Evolutionary conservation across 1,139 yeast genomes (phyloP).

Genomic region (Saccharomyces uvarum): DNA sequence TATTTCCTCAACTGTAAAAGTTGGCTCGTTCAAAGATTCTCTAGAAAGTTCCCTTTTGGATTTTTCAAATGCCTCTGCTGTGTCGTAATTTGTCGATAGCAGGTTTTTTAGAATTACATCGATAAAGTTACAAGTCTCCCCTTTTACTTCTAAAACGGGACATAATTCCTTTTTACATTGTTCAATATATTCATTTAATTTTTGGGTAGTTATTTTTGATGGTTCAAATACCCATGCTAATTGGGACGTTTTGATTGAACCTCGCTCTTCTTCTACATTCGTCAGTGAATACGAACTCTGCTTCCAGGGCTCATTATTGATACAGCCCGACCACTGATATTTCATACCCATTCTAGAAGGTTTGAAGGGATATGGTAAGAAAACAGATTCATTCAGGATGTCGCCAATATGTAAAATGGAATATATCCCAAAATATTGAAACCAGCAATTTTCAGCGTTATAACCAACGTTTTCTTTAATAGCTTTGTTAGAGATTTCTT

Average conservation of each 20-base stretch:
- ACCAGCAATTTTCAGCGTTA: conserved; percentile 22
- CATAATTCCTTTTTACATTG: conserved; percentile 41
- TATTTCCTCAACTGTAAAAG: conserved; percentile 57
- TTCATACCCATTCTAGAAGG: conserved; percentile 23
- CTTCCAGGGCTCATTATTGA: conserved; percentile 8
- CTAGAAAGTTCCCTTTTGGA: conserved; percentile 43
- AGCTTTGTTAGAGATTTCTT: conserved; percentile 6
- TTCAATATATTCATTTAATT: conserved; percentile 47
- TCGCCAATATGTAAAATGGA: conserved; percentile 20
- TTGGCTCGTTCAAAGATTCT: conserved; percentile 63
- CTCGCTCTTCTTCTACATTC: conserved; percentile 57
- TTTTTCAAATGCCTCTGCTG: conserved; percentile 38
- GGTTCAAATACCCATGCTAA: conserved; percentile 58
- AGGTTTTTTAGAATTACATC: conserved; percentile 60
- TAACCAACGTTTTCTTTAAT: conserved; percentile 7
- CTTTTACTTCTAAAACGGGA: conserved; percentile 49
- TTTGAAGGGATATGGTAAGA: conserved; percentile 27
- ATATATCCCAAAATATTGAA: conserved; percentile 28
- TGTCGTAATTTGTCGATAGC: conserved; percentile 46
- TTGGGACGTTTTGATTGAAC: conserved; percentile 63
- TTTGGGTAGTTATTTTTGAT: conserved; percentile 29
- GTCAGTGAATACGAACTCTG: conserved; percentile 9
- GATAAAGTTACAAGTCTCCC: conserved; percentile 61
- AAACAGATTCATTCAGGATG: conserved; percentile 14
- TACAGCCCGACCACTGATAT: conserved; percentile 28